Percentiles rank a stretch among this genome's conserved stretches.
These are phyloP conservation scores for Pichia sp. DNA, from an alignment of 1,139 yeast species.

Conservation along the genomic window DNA sequence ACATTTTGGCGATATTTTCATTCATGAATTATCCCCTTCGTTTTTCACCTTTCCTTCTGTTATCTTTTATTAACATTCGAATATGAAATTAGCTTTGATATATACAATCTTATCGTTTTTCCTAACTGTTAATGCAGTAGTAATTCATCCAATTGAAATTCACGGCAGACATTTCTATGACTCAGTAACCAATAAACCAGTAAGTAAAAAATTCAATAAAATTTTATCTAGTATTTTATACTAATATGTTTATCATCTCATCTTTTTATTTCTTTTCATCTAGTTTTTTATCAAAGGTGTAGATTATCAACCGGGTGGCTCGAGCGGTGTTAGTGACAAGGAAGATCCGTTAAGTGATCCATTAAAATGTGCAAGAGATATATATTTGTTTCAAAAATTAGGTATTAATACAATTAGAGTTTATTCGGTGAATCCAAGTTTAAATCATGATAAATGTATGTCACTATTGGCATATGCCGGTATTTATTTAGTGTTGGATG, in stretches of 20 bases:
- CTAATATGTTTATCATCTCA: background rate
- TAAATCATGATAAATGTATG: slow-evolving; percentile 90
- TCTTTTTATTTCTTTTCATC: background rate
- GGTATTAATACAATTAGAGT: slow-evolving; percentile 82
- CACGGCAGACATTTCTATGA: slow-evolving; percentile 70
- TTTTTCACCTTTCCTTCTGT: background rate
- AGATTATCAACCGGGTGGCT: slow-evolving; percentile 71
- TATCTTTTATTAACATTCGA: background rate
- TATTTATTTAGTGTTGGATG: slow-evolving; percentile 82
- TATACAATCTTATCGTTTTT: background rate
- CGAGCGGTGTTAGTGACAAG: slow-evolving; percentile 45
- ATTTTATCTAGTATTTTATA: background rate
- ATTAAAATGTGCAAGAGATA: slow-evolving; percentile 64
- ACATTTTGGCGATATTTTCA: too few relatives aligned
- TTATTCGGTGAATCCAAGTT: slow-evolving; percentile 75
- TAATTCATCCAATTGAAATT: slow-evolving; percentile 52
- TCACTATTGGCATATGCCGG: slow-evolving; percentile 86
- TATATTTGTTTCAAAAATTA: slow-evolving; percentile 62
- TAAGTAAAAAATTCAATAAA: slow-evolving; percentile 31
- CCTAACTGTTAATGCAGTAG: slow-evolving; percentile 1
- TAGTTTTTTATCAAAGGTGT: slow-evolving; percentile 73
- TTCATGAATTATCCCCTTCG: too few relatives aligned
- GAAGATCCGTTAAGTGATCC: slow-evolving; percentile 73
- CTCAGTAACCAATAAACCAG: slow-evolving; percentile 69
- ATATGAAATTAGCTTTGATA: too few relatives aligned